These are phyloP conservation scores for Lindgomyces ingoldianus DNA, from an alignment of 495 filamentous ascomycete species.

Conservation along the genomic window DNA sequence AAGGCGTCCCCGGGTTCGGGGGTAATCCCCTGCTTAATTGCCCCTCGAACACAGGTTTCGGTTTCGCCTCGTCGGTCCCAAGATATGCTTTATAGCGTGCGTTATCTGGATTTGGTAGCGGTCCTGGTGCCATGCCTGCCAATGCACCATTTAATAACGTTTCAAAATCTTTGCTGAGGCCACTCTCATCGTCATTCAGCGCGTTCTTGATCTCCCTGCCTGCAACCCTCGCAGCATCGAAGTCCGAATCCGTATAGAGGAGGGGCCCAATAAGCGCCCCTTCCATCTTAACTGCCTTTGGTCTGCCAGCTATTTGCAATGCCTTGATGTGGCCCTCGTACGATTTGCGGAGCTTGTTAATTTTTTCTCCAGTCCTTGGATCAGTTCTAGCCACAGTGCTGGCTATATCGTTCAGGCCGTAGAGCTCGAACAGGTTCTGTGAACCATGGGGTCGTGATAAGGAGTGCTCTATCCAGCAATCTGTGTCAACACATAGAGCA, in stretches of 20 bases:
- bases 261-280: conserved; percentile 36
- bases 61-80: conserved; percentile 34
- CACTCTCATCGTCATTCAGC: conserved; percentile 44
- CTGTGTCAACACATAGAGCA: conserved; percentile 36
- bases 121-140: conserved; percentile 57
- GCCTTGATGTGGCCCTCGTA: conserved; percentile 71
- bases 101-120: conserved; percentile 44
- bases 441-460: conserved; percentile 57
- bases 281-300: conserved; percentile 56
- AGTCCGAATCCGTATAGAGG: conserved; percentile 65
- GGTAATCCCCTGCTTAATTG: conserved; percentile 31
- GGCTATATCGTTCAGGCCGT: conserved; percentile 61
- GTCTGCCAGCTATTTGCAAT: conserved; percentile 62
- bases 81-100: conserved; percentile 15
- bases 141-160: conserved; percentile 48
- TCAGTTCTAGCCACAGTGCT: conserved; percentile 66
- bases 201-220: conserved; percentile 56
- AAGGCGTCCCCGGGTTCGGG: conserved; percentile 2
- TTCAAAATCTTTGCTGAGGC: conserved; percentile 48
- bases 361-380: conserved; percentile 67
- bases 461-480: conserved; percentile 45
- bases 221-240: conserved; percentile 61
- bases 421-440: conserved; percentile 65
- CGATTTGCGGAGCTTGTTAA: conserved; percentile 71
- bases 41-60: conserved; percentile 53